A percentile compares a stretch with the other conserved stretches of the same genome.
Evolutionary conservation across 768 basidiomycete species (phyloP).

Genomic region (Amanita pallidorosea): DNA sequence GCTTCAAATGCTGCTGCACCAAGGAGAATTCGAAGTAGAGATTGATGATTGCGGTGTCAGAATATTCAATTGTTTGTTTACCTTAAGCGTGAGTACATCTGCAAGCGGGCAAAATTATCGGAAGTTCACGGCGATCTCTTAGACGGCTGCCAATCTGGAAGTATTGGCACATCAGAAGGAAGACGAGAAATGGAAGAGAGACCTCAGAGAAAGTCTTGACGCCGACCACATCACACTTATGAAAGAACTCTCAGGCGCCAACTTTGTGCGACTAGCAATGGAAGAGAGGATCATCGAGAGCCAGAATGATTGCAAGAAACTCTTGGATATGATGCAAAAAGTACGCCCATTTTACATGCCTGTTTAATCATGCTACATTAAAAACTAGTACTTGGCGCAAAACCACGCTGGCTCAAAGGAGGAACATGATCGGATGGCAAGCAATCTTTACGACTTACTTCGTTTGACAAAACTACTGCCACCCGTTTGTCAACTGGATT

Average conservation of each 20-base stretch:
- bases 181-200: not conserved
- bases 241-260: constrained; percentile 29
- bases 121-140: constrained; percentile 18
- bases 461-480: constrained; percentile 32
- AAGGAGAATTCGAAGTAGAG: constrained; percentile 29
- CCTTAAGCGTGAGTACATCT: constrained; percentile 29
- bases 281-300: constrained; percentile 21
- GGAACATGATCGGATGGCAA: constrained; percentile 32
- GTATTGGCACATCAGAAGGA: not conserved
- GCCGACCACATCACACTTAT: constrained; percentile 9
- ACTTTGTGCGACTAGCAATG: constrained; percentile 28
- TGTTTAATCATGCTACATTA: not conserved
- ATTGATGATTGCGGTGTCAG: constrained; percentile 34
- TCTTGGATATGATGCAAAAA: constrained; percentile 43
- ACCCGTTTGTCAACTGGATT: constrained; percentile 37
- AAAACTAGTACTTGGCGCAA: constrained; percentile 21
- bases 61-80: constrained; percentile 34
- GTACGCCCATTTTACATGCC: constrained; percentile 14
- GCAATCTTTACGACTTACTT: constrained; percentile 41
- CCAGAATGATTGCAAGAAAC: constrained; percentile 20
- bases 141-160: constrained; percentile 10
- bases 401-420: constrained; percentile 20
- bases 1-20: constrained; percentile 33
- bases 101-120: not conserved
- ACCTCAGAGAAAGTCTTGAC: not conserved